Evolutionary conservation across 2,329 filamentous ascomycete species (phyloP).

Genomic region (Colletotrichum viniferum): DNA sequence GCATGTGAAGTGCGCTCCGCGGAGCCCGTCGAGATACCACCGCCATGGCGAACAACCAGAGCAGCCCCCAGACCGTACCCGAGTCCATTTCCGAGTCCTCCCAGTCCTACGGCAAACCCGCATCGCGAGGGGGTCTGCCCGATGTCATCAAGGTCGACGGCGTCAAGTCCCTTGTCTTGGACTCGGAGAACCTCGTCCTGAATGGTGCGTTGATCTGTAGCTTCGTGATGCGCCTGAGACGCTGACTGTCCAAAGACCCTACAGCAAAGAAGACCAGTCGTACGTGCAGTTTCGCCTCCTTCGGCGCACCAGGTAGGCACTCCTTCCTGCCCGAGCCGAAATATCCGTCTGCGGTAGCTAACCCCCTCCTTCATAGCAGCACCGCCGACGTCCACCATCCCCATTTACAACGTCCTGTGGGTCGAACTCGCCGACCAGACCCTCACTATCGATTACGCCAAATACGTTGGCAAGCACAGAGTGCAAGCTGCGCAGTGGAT

Average conservation of each 20-base stretch:
- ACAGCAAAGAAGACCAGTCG: conserved; percentile 18
- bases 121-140: neutral
- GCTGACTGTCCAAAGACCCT: conserved; percentile 11
- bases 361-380: neutral
- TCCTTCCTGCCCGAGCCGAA: neutral
- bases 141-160: conserved; percentile 28
- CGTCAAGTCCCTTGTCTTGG: conserved; percentile 35
- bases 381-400: conserved; percentile 51
- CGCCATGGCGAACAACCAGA: neutral
- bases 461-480: conserved; percentile 59
- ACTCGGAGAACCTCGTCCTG: conserved; percentile 33
- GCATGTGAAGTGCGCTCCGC: conserved; percentile 8
- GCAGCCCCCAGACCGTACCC: neutral
- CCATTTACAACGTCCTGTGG: conserved; percentile 86
- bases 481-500: conserved; percentile 66
- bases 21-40: neutral
- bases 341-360: neutral
- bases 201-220: conserved; percentile 32
- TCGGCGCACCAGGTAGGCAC: conserved; percentile 13
- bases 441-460: conserved; percentile 76
- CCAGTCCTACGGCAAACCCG: conserved; percentile 14
- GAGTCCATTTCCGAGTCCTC: conserved; percentile 20
- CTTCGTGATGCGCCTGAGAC: neutral
- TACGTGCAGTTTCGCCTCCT: conserved; percentile 21
- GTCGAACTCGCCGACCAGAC: conserved; percentile 66